A percentile compares a stretch with the other conserved stretches of the same genome.
Conservation (phyloP, 306 rosid genomes). For the Echinosophora koreensis region DNA sequence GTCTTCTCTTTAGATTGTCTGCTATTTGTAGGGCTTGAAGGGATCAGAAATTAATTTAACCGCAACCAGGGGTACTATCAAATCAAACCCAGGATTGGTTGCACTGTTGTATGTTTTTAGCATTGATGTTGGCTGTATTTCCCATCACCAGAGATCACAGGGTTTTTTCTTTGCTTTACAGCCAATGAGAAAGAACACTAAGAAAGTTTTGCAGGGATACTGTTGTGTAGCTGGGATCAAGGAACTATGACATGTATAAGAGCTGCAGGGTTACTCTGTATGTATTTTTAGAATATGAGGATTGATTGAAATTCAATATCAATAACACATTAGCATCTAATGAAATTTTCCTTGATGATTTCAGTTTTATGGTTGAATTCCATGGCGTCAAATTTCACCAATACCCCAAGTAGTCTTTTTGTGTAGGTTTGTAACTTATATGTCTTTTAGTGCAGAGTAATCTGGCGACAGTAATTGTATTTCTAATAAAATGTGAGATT, state of each 20-base stretch:
- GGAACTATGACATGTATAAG: slow-evolving; percentile 74
- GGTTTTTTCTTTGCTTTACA: slow-evolving; percentile 59
- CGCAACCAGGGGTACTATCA: slow-evolving; percentile 68
- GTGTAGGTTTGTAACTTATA: slow-evolving; percentile 47
- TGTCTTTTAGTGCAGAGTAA: slow-evolving; percentile 45
- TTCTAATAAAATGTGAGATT: slow-evolving; percentile 26
- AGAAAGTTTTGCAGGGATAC: slow-evolving; percentile 79
- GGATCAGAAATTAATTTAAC: slow-evolving; percentile 65
- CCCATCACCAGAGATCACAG: slow-evolving; percentile 62
- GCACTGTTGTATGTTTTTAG: slow-evolving; percentile 83
- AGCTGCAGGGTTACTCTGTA: slow-evolving; percentile 83
- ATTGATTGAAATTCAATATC: slow-evolving; percentile 91
- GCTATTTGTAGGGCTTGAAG: slow-evolving; percentile 58
- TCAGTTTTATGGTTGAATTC: slow-evolving; percentile 45
- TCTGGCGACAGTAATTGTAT: slow-evolving; percentile 35
- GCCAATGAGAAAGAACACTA: slow-evolving; percentile 61
- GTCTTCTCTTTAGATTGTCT: slow-evolving; percentile 45
- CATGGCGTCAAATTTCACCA: slow-evolving; percentile 43
- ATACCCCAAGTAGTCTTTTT: slow-evolving; percentile 42
- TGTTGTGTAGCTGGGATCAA: slow-evolving; percentile 74
- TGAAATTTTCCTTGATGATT: slow-evolving; percentile 51
- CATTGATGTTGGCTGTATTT: slow-evolving; percentile 72
- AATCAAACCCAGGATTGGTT: slow-evolving; percentile 75
- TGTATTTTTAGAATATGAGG: slow-evolving; percentile 85
- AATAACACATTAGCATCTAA: slow-evolving; percentile 88